Percentiles rank a stretch among this genome's conserved stretches.
These are phyloP conservation scores for Pholiota microspora DNA, from an alignment of 768 basidiomycete genomes.

Conservation along the genomic window DNA sequence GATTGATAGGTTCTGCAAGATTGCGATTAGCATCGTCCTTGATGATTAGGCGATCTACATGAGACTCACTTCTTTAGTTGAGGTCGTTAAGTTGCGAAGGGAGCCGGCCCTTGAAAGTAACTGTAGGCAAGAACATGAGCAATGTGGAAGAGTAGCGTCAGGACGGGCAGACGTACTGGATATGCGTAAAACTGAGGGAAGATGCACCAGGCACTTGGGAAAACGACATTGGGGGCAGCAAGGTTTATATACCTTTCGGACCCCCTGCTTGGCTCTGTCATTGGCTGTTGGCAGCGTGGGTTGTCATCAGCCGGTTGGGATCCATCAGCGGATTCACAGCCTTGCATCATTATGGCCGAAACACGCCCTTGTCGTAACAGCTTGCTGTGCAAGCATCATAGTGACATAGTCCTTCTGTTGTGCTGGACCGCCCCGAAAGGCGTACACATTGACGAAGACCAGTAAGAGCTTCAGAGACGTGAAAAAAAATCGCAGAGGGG, in stretches of 20 bases:
- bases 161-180: conserved; percentile 8
- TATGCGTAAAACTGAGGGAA: conserved; percentile 17
- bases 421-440: too few relatives aligned
- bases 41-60: background rate
- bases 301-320: conserved; percentile 5
- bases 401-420: too few relatives aligned
- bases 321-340: conserved; percentile 1
- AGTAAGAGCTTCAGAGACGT: too few relatives aligned
- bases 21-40: background rate
- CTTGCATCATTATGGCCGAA: conserved; percentile 1
- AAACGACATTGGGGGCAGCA: background rate
- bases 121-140: background rate
- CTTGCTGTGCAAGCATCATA: background rate
- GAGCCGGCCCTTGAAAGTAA: conserved; percentile 18
- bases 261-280: background rate
- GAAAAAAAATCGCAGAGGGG: too few relatives aligned
- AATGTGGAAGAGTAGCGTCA: background rate
- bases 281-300: background rate
- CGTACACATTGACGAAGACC: too few relatives aligned
- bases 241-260: conserved; percentile 15
- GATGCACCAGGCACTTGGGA: conserved; percentile 23
- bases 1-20: conserved; percentile 6
- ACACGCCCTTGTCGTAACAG: background rate
- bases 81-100: conserved; percentile 12
- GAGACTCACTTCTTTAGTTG: conserved; percentile 12